Conservation (phyloP, 768 basidiomycete genomes). For the Hypholoma fasciculare region DNA sequence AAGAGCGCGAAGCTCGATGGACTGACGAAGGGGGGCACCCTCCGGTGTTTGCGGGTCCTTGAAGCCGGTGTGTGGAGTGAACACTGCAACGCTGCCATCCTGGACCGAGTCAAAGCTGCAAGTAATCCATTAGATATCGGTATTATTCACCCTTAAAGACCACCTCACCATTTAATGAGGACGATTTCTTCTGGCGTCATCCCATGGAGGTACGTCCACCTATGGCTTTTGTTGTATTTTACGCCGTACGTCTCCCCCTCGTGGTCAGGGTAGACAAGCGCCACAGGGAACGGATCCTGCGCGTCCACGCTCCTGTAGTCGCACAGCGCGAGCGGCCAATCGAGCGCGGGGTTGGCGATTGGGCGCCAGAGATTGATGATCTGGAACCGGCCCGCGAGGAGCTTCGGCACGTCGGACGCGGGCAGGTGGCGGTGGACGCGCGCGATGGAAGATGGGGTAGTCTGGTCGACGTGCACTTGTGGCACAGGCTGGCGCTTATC, state of each 20-base stretch:
- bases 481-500: slow-evolving; percentile 46
- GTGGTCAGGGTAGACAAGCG: slow-evolving; percentile 47
- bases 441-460: slow-evolving; percentile 38
- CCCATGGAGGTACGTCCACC: slow-evolving; percentile 49
- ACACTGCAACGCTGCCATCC: slow-evolving; percentile 48
- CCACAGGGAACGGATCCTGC: slow-evolving; percentile 42
- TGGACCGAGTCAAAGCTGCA: slow-evolving; percentile 31
- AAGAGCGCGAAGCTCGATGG: slow-evolving; percentile 61
- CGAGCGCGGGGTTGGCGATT: slow-evolving; percentile 44
- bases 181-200: slow-evolving; percentile 49
- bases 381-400: slow-evolving; percentile 50
- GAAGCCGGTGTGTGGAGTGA: slow-evolving; percentile 69
- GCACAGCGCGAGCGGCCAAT: slow-evolving; percentile 53
- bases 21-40: slow-evolving; percentile 50
- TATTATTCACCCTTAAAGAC: neutral
- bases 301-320: slow-evolving; percentile 49
- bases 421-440: slow-evolving; percentile 56
- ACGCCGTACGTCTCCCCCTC: slow-evolving; percentile 55
- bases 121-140: neutral
- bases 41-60: slow-evolving; percentile 51
- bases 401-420: slow-evolving; percentile 38
- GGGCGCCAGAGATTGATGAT: slow-evolving; percentile 67
- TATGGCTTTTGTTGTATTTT: slow-evolving; percentile 43
- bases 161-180: slow-evolving; percentile 42
- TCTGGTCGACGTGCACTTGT: slow-evolving; percentile 55